Evolutionary conservation across 495 filamentous ascomycete genomes (phyloP).

Genomic region (Hypoxylon trugodes): DNA sequence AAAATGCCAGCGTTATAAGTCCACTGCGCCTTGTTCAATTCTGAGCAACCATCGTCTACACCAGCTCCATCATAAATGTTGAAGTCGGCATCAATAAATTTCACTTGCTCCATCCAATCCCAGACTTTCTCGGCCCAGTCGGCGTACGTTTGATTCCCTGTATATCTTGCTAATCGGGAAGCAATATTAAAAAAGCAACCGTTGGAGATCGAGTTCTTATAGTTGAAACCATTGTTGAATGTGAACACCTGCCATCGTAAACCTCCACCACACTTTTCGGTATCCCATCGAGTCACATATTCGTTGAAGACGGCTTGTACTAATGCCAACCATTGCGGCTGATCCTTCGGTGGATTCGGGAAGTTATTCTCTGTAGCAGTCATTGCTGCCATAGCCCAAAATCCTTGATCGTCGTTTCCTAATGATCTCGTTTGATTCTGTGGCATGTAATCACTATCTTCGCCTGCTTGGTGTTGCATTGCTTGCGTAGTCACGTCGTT

Average conservation of each 20-base stretch:
- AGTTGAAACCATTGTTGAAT: constrained; percentile 82
- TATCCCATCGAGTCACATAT: constrained; percentile 74
- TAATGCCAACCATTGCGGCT: constrained; percentile 80
- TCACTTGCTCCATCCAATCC: constrained; percentile 70
- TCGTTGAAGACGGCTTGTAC: constrained; percentile 82
- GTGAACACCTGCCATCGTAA: constrained; percentile 86
- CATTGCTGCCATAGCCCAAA: constrained; percentile 87
- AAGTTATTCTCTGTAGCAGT: constrained; percentile 81
- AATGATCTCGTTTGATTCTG: constrained; percentile 77
- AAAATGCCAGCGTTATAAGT: constrained; percentile 80
- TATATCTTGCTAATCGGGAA: constrained; percentile 77
- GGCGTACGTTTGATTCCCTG: constrained; percentile 77
- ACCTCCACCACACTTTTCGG: constrained; percentile 73
- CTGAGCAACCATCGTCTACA: constrained; percentile 63
- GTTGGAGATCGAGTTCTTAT: constrained; percentile 83
- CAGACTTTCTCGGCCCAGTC: constrained; percentile 77
- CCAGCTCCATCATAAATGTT: constrained; percentile 74
- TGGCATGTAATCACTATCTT: constrained; percentile 77
- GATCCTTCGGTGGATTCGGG: constrained; percentile 66
- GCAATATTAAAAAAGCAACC: constrained; percentile 84
- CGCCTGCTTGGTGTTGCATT: constrained; percentile 74
- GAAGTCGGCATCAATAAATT: constrained; percentile 68
- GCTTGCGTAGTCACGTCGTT: constrained; percentile 73
- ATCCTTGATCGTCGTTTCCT: constrained; percentile 88
- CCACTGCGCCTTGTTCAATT: constrained; percentile 73